phyloP scores from a whole-genome alignment of 331 rosid genomes.

The Malus hybrid region DNA sequence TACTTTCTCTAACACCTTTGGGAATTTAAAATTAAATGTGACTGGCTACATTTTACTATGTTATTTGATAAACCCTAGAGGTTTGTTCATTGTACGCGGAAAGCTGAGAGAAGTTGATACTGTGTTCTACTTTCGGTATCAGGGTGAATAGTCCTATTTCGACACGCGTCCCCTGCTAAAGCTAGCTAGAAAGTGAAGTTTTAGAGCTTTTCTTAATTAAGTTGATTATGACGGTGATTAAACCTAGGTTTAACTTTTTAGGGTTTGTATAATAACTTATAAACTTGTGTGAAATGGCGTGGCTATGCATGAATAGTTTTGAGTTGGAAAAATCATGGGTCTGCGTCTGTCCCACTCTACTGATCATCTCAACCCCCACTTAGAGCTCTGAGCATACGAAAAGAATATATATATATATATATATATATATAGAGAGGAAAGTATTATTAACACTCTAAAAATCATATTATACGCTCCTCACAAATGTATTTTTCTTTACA shows the following conservation, averaged over 20 bases:
- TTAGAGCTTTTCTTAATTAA: slow-evolving; percentile 4
- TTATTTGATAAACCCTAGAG: slow-evolving; percentile 1
- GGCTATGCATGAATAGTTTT: slow-evolving; percentile 14
- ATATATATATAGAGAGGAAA: no score
- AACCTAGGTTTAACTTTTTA: slow-evolving; percentile 11
- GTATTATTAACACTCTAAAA: no score
- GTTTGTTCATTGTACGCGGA: slow-evolving; percentile 23
- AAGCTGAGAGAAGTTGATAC: slow-evolving; percentile 17
- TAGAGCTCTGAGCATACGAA: slow-evolving; percentile 28
- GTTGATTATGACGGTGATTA: not conserved
- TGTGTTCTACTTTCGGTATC: slow-evolving; percentile 5
- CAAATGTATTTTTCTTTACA: no score
- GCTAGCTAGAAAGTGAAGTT: slow-evolving; percentile 14
- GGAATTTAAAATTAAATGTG: not conserved
- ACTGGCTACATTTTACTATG: not conserved
- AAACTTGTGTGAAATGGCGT: slow-evolving; percentile 1
- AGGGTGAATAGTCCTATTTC: not conserved
- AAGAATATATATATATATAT: not conserved
- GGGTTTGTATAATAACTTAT: not conserved
- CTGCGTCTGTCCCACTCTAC: slow-evolving; percentile 16
- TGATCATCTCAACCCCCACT: slow-evolving; percentile 32
- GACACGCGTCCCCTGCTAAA: slow-evolving; percentile 20
- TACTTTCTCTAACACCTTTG: not conserved
- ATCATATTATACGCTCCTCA: no score
- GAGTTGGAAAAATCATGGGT: slow-evolving; percentile 26